Conservation (phyloP, 495 filamentous ascomycete species). For the Penicillium flavigenum region DNA sequence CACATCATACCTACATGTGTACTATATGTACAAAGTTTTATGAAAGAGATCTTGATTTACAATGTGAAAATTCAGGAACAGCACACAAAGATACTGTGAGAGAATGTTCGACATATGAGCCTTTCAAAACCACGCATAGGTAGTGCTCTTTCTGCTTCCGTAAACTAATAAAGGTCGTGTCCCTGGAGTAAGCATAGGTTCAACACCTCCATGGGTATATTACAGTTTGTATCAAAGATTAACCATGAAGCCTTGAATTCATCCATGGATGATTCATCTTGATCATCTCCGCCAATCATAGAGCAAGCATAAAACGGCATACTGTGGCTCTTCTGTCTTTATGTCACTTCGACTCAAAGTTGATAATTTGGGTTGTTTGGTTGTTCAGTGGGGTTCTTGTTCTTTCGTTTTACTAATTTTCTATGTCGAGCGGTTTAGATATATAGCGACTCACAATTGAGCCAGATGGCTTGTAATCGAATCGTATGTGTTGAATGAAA, state of each 20-base stretch:
- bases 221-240: no score
- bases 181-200: no score
- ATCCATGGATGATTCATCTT: background rate
- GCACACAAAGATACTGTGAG: background rate
- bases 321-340: background rate
- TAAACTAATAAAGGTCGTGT: background rate
- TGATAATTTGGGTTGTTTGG: background rate
- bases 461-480: background rate
- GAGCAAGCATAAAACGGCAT: background rate
- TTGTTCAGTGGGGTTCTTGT: background rate
- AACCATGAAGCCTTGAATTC: no score
- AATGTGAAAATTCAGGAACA: background rate
- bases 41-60: background rate
- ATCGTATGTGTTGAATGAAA: background rate
- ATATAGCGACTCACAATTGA: background rate
- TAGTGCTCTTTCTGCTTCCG: background rate
- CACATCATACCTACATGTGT: no score
- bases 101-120: background rate
- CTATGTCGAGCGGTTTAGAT: background rate
- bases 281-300: background rate
- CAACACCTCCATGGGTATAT: no score
- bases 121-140: background rate
- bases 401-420: background rate
- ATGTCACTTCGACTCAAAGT: background rate
- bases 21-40: background rate